Evolutionary conservation across 495 filamentous ascomycete genomes (phyloP), one percentile per base, ranked within the genome.

Genomic region (Bacidia rubella): DNA sequence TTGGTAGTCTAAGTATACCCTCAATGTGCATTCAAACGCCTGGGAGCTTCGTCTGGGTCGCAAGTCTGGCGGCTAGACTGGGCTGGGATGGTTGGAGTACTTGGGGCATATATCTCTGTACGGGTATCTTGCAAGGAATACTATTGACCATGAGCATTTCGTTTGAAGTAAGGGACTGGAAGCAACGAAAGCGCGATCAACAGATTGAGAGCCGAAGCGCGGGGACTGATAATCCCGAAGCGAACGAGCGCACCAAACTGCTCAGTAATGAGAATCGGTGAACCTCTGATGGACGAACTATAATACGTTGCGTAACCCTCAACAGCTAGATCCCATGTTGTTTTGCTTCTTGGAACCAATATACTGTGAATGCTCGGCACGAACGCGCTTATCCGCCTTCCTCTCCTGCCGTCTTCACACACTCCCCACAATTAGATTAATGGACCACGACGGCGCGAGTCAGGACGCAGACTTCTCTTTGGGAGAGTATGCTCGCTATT

Each of bases 21-120:
- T 97, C 95, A 87, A 98, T 98, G 92, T 84, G 83, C 63, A 95
- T 97, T 41, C 92, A 98, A 65, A 95, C 90, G 0, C 92, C 92
- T 0, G 92, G 92, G 5, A 84, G 83, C 56, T 81, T 93, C 59
- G 69, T 97, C 20, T 97, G 90, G 73, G 87, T 90, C 1, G 81
- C 72, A 17, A 97, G 90, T 67, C 66, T 98, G 27, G 85, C 83
- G 17, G 81, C 77, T 11, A 77, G 92, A 43, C 73, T 95, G 35
- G 92, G 92, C 4, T 69, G 68, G 65, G 79, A 77, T 20, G 90
- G 87, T 11, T 98, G 92, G 92, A 97, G 93, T 67, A 85, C 86
- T 1, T 98, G 92, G 92, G 83, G 84, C 7, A 80, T 95, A 25
- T 87, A 85, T 61, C 70, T 93, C 41, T 73, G 96, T 46, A 94